phyloP scores from a whole-genome alignment of 2,329 filamentous ascomycete genomes.

The Blastomyces emzantsi region DNA sequence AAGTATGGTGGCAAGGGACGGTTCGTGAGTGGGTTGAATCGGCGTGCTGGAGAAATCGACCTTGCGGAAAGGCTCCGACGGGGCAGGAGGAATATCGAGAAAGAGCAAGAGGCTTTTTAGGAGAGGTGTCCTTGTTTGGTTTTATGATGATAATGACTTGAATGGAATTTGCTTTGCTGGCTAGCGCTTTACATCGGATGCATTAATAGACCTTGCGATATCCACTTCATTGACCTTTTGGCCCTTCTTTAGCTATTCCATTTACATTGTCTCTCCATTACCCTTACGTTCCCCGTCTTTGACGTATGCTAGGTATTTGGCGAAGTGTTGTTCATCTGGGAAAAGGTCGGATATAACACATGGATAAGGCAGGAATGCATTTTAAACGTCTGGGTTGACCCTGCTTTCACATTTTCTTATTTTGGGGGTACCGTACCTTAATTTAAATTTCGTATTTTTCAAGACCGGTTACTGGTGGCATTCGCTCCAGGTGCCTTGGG shows the following conservation, averaged over 20 bases:
- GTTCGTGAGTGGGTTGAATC: conserved; percentile 57
- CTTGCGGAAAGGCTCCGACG: conserved; percentile 36
- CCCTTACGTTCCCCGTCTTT: not conserved
- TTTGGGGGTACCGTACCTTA: not conserved
- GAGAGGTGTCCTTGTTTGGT: not conserved
- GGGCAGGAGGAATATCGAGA: conserved; percentile 28
- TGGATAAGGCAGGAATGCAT: not conserved
- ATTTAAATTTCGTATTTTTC: not conserved
- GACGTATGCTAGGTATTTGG: not conserved
- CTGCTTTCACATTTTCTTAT: not conserved
- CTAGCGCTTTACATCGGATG: not conserved
- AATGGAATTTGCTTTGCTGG: not conserved
- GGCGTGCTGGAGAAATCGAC: conserved; percentile 41
- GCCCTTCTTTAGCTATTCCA: not conserved
- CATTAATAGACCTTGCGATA: not conserved
- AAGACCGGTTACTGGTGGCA: not conserved
- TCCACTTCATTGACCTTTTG: not conserved
- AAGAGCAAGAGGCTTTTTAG: conserved; percentile 34
- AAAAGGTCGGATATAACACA: not conserved
- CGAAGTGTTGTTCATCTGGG: not conserved
- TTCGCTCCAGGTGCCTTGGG: not conserved
- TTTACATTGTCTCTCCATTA: not conserved
- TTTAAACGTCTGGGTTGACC: not conserved
- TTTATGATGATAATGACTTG: conserved; percentile 2
- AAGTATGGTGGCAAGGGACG: conserved; percentile 56